These are phyloP conservation scores for Withania somnifera DNA, from an alignment of 305 asterid species.

Conservation along the genomic window DNA sequence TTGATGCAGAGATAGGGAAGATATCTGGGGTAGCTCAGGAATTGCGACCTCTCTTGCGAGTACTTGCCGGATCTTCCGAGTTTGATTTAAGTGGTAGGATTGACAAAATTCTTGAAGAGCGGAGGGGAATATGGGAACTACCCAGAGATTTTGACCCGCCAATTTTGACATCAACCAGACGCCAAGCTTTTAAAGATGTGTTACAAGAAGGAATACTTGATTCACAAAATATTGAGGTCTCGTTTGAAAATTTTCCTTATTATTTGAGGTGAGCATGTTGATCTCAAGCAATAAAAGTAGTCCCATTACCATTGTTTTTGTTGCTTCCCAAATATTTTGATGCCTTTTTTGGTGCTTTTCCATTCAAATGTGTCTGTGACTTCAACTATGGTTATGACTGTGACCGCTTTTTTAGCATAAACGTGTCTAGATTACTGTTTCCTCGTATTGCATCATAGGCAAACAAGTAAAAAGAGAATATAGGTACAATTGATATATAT, in stretches of 20 bases:
- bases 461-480: background rate
- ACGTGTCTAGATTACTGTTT: background rate
- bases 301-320: background rate
- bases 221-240: slow-evolving; percentile 42
- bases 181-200: slow-evolving; percentile 55
- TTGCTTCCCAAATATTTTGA: background rate
- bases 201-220: slow-evolving; percentile 50
- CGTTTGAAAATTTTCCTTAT: slow-evolving; percentile 82
- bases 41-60: slow-evolving; percentile 40
- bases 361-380: background rate
- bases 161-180: slow-evolving; percentile 42
- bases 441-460: too few species aligned
- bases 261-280: slow-evolving; percentile 59
- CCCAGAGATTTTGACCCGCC: slow-evolving; percentile 49
- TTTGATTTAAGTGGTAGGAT: slow-evolving; percentile 32
- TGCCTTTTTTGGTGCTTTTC: background rate
- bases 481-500: background rate
- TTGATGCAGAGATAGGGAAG: slow-evolving; percentile 45
- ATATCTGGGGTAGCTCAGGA: too few species aligned
- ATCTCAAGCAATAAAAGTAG: background rate
- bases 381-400: background rate
- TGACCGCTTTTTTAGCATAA: background rate
- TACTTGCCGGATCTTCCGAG: slow-evolving; percentile 41
- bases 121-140: slow-evolving; percentile 23
- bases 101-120: slow-evolving; percentile 45